Base-by-base conservation (phyloP, 2,329 filamentous ascomycete genomes). In the Verticillium nonalfalfae region DNA sequence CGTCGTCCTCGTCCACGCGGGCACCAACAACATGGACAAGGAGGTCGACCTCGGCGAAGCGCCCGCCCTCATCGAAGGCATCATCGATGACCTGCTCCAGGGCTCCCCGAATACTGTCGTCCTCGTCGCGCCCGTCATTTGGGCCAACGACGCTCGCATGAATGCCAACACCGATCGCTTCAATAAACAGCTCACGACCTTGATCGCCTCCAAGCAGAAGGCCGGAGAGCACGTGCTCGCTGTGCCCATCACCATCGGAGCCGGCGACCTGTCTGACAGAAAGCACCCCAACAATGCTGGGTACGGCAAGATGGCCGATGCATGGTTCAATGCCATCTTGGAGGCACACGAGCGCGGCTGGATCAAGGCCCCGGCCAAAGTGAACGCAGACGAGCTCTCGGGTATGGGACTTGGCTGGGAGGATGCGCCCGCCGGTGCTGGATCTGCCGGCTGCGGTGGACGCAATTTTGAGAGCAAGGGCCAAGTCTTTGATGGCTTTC, bases 21-120 rank as follows among this genome's bases (percentile, higher is more conserved):
- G 68, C 50, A 70, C 66, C 15, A 70, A 68, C 58, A 67, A 70
- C 62, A 64, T 65, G 59, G 61, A 64, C n/a, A 35, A 60, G 57
- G 50, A 64, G 55, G 33, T 56, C 4, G 60, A 66, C 21, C 57
- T 63, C n/a, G 59, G 50, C n/a, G 60, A 54, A 7, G 65, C 65
- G 21, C 62, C 63, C 9, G 39, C 54, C 3, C 59, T 66, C n/a
- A 64, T 68, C 60, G 57, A 55, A 33, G 54, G 45, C 14, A 64
- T 69, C 54, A 63, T 69, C 36, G 63, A 65, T 13, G 61, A 56
- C n/a, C 33, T 69, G 4, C 63, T 65, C 52, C 15, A 59, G 15
- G 36, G 60, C 5, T 59, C 63, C 3, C 65, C 66, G 1, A 57
- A 66, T 36, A 60, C 62, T 11, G 57, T 61, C 5, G 59, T 69